Evolutionary conservation across 306 rosid genomes (phyloP).

Genomic region (Rubus idaeus): DNA sequence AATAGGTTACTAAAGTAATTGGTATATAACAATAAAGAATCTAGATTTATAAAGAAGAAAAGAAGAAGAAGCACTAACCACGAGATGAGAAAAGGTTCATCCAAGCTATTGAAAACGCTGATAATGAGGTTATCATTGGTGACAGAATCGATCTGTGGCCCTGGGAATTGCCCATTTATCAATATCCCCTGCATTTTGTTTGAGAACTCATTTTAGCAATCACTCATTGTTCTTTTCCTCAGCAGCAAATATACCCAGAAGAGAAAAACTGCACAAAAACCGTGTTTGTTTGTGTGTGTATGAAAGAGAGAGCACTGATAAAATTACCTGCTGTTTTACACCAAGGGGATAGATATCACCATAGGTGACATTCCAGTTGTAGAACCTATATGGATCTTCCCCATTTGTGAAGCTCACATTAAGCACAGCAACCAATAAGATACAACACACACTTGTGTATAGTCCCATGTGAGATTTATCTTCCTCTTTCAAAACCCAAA

Average conservation of each 20-base stretch:
- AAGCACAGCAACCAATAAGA: constrained; percentile 40
- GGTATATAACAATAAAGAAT: background rate
- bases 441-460: constrained; percentile 27
- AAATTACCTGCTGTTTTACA: constrained; percentile 63
- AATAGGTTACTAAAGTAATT: background rate
- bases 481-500: constrained; percentile 9
- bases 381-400: constrained; percentile 79
- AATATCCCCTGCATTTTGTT: constrained; percentile 63
- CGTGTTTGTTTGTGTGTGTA: background rate
- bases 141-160: constrained; percentile 75
- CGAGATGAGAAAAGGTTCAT: constrained; percentile 81
- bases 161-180: constrained; percentile 91
- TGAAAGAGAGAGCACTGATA: background rate
- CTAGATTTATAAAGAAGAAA: background rate
- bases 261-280: background rate
- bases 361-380: constrained; percentile 71
- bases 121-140: constrained; percentile 87
- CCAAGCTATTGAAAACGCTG: constrained; percentile 73
- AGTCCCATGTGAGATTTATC: constrained; percentile 40
- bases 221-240: background rate
- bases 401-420: constrained; percentile 42
- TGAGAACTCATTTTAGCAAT: constrained; percentile 15
- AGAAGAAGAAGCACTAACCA: constrained; percentile 47
- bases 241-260: background rate
- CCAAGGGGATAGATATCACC: constrained; percentile 94